Evolutionary conservation across 129 eudicot genomes (phyloP), one percentile per base, ranked within the genome.

Genomic region (Centrapalus pauciflorus): DNA sequence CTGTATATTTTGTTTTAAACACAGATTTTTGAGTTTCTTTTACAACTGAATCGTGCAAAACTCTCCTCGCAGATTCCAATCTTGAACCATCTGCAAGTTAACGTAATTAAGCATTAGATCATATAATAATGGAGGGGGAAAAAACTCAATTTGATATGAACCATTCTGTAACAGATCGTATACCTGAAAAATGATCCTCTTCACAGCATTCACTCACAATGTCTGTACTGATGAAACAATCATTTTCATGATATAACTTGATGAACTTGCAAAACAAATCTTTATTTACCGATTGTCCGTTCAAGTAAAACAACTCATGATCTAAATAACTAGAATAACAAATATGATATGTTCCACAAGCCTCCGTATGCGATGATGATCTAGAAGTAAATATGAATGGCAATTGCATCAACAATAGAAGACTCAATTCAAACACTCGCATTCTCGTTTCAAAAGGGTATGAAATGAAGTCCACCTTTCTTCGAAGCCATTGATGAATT

Each of bases 161-260:
- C n/a, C n/a, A n/a, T 43, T 28, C n/a, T 50, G 16, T 48, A 29
- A n/a, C 14, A 28, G 45, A 19, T 45, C 7, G 2, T 16, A 20
- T 89, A 86, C 96, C 96, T 74, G 77, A 67, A n/a, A 72, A 52
- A 63, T 25, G 63, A 75, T 64, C 69, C 52, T 62, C 61, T 21
- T 71, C 68, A 29, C 84, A 82, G 59, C 71, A 76, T 13, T 30
- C 77, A 58, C 41, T 37, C 14, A 61, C 40, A 4, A 64, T 67
- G 56, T 50, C 41, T 76, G 16, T 29, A 16, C 29, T 30, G 23
- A 77, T 24, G 54, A 73, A 70, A 55, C 80, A 80, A n/a, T 66
- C 55, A 60, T 70, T 62, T 28, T 32, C 58, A 21, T 61, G 65
- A 35, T 73, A 56, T 38, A 61, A 27, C 38, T 48, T 66, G 65